A percentile compares a stretch with the other conserved stretches of the same genome.
Conservation (phyloP, 2,329 filamentous ascomycete genomes). For the Drechslerella dactyloides region DNA sequence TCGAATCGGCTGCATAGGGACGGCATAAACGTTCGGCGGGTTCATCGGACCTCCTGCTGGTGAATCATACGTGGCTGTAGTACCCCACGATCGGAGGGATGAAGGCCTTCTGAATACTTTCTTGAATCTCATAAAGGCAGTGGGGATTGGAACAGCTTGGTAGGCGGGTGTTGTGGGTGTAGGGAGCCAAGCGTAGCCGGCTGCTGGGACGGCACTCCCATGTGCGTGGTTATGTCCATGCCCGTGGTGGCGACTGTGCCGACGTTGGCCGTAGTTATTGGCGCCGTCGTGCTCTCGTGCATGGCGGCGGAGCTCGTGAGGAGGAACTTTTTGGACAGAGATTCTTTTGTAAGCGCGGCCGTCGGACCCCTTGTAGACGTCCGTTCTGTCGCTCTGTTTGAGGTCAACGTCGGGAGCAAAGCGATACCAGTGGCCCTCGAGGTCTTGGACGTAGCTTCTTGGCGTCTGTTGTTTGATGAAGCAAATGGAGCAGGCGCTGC, state of each 20-base stretch:
- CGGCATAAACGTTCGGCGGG: slow-evolving; percentile 12
- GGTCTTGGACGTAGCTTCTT: slow-evolving; percentile 34
- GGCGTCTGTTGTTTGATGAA: slow-evolving; percentile 48
- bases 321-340: slow-evolving; percentile 34
- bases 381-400: slow-evolving; percentile 24
- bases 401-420: slow-evolving; percentile 31
- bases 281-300: slow-evolving; percentile 7
- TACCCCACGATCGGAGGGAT: slow-evolving; percentile 2
- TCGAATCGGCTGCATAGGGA: slow-evolving; percentile 16
- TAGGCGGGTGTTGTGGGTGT: slow-evolving; percentile 14
- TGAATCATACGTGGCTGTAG: slow-evolving; percentile 10
- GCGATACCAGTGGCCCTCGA: slow-evolving; percentile 30
- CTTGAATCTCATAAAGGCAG: slow-evolving; percentile 34
- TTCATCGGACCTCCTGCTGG: slow-evolving; percentile 5
- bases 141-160: slow-evolving; percentile 15
- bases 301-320: slow-evolving; percentile 21
- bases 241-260: slow-evolving; percentile 1
- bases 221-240: not conserved
- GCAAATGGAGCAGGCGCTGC: slow-evolving; percentile 31
- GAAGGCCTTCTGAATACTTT: slow-evolving; percentile 23
- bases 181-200: slow-evolving; percentile 7
- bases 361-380: slow-evolving; percentile 45
- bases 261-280: slow-evolving; percentile 8
- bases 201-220: not conserved
- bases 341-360: slow-evolving; percentile 34